Conservation (phyloP, 768 basidiomycete genomes). For the Psilocybe cubensis region DNA sequence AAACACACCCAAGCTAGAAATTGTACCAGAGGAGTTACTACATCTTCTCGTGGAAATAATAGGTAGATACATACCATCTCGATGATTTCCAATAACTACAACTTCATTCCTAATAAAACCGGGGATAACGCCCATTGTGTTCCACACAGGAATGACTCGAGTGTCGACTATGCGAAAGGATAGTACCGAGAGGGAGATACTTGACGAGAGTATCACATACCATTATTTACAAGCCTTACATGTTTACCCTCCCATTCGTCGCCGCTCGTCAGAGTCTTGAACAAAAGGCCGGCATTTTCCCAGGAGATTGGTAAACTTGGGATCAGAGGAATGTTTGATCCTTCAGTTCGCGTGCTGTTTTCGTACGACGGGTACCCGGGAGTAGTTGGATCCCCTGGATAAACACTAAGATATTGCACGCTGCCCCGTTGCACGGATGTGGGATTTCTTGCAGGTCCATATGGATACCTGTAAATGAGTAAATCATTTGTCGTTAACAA, state of each 20-base stretch:
- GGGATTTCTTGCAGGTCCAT: conserved; percentile 88
- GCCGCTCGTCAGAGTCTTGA: conserved; percentile 32
- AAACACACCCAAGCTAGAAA: conserved; percentile 56
- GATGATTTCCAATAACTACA: conserved; percentile 85
- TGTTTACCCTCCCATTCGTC: conserved; percentile 35
- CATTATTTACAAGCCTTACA: conserved; percentile 60
- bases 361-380: conserved; percentile 91
- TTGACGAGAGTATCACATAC: conserved; percentile 34
- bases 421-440: conserved; percentile 88
- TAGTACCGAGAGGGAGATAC: neutral
- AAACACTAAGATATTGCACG: conserved; percentile 69
- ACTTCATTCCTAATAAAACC: conserved; percentile 84
- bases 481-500: neutral
- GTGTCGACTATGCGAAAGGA: conserved; percentile 56
- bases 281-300: conserved; percentile 72
- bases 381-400: conserved; percentile 83
- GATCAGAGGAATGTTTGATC: conserved; percentile 68
- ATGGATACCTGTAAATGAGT: conserved; percentile 63
- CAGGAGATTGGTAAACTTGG: conserved; percentile 92
- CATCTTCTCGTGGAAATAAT: conserved; percentile 84
- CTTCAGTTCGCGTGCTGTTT: conserved; percentile 69
- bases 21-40: conserved; percentile 28
- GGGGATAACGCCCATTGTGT: conserved; percentile 81
- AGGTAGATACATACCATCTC: conserved; percentile 80
- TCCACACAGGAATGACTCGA: conserved; percentile 89